Conservation (phyloP, 2,329 filamentous ascomycete genomes). For the Rhexocercosporidium sp. region DNA sequence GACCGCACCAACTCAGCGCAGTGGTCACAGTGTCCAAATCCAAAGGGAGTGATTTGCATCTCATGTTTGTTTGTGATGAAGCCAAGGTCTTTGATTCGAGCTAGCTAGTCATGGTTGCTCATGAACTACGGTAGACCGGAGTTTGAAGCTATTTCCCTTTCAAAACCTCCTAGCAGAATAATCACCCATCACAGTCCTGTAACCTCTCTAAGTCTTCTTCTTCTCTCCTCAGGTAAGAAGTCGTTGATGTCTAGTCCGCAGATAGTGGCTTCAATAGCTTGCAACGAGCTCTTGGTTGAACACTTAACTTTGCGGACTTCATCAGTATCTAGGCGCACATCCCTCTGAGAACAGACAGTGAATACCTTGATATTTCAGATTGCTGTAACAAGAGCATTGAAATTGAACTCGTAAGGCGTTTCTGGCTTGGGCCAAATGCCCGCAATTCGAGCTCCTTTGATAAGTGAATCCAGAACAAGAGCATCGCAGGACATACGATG, state of each 20-base stretch:
- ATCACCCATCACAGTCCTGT: too few species aligned
- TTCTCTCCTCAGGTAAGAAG: background rate
- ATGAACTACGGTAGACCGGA: too few species aligned
- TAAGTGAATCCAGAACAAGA: background rate
- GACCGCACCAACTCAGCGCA: too few species aligned
- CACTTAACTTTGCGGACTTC: too few species aligned
- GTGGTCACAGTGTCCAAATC: too few species aligned
- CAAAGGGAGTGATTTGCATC: too few species aligned
- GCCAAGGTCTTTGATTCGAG: too few species aligned
- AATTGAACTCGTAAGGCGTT: background rate
- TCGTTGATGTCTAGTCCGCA: background rate
- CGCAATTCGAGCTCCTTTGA: background rate
- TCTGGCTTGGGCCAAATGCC: background rate
- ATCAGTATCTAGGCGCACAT: background rate
- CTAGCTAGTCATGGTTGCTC: too few species aligned
- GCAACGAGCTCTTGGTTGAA: background rate
- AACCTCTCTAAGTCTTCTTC: too few species aligned
- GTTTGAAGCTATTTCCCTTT: too few species aligned
- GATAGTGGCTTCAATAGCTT: background rate
- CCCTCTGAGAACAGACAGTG: background rate
- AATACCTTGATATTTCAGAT: background rate
- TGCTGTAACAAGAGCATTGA: background rate
- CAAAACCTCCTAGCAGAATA: background rate
- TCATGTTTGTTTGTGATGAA: too few species aligned
- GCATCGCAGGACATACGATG: background rate